Conservation (phyloP, 108 stramenopile genomes). For the Seminavis robusta region DNA sequence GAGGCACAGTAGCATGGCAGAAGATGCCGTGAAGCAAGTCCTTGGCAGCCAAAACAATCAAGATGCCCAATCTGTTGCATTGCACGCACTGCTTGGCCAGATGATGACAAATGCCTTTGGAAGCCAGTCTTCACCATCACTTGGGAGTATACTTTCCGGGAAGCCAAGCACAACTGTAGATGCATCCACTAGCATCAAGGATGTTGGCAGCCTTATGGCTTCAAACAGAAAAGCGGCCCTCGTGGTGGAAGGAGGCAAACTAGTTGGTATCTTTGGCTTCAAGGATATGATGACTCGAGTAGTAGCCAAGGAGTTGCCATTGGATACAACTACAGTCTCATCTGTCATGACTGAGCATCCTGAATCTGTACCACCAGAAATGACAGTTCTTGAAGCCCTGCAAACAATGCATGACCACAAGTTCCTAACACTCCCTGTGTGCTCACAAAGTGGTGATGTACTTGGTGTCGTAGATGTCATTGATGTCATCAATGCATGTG, state of each 20-base stretch:
- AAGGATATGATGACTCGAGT: slow-evolving; percentile 93
- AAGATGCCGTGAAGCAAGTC: slow-evolving; percentile 60
- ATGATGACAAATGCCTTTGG: slow-evolving; percentile 71
- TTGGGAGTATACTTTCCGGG: slow-evolving; percentile 67
- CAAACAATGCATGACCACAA: slow-evolving; percentile 93
- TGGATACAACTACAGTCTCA: slow-evolving; percentile 70
- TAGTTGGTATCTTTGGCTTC: slow-evolving; percentile 92
- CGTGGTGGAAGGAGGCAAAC: slow-evolving; percentile 66
- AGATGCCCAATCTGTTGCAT: slow-evolving; percentile 51
- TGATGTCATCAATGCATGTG: slow-evolving; percentile 86
- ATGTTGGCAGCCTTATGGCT: slow-evolving; percentile 79
- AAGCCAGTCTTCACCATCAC: slow-evolving; percentile 54
- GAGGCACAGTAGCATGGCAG: slow-evolving; percentile 49
- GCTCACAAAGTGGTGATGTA: slow-evolving; percentile 73
- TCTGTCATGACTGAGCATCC: slow-evolving; percentile 92
- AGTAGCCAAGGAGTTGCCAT: slow-evolving; percentile 76
- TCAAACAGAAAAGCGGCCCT: slow-evolving; percentile 81
- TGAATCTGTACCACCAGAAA: slow-evolving; percentile 82
- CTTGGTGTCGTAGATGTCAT: slow-evolving; percentile 94
- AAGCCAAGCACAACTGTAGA: slow-evolving; percentile 64
- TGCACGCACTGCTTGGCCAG: slow-evolving; percentile 60
- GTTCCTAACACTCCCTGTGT: slow-evolving; percentile 90
- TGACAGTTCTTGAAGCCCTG: slow-evolving; percentile 86
- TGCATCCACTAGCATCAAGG: slow-evolving; percentile 57
- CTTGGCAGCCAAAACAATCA: slow-evolving; percentile 52